Conservation (phyloP, 2,329 filamentous ascomycete species). For the Hypoxylon sp. region DNA sequence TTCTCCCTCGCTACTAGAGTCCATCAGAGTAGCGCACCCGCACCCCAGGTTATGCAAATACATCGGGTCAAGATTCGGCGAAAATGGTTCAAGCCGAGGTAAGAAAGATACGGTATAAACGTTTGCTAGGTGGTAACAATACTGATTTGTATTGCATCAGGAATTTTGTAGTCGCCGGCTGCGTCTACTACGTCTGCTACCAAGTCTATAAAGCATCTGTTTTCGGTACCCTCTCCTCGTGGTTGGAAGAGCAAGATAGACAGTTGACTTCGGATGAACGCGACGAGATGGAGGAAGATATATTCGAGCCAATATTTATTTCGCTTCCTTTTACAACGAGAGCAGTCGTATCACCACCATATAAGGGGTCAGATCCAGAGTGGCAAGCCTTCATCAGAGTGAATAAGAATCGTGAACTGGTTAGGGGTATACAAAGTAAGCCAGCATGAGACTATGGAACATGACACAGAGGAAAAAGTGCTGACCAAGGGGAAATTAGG, state of each 20-base stretch:
- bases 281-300: constrained; percentile 51
- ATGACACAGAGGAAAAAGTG: constrained; percentile 27
- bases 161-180: constrained; percentile 43
- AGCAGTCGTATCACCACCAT: constrained; percentile 58
- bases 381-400: constrained; percentile 68
- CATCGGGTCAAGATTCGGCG: constrained; percentile 43
- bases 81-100: constrained; percentile 42
- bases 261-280: constrained; percentile 55
- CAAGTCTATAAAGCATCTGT: constrained; percentile 57
- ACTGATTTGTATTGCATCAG: constrained; percentile 27
- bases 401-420: constrained; percentile 60
- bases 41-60: constrained; percentile 38
- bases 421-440: constrained; percentile 59
- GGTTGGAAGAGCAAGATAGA: constrained; percentile 54
- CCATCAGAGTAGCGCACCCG: constrained; percentile 19
- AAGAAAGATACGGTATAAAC: constrained; percentile 15
- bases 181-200: constrained; percentile 50
- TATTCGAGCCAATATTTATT: constrained; percentile 62
- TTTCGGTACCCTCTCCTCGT: constrained; percentile 55
- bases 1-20: constrained; percentile 33
- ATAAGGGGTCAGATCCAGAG: constrained; percentile 67
- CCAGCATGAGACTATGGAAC: no score
- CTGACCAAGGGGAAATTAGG: constrained; percentile 47
- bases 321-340: constrained; percentile 68
- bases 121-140: neutral